Base-by-base conservation (phyloP, 495 filamentous ascomycete genomes). In the Articulospora tetracladia region DNA sequence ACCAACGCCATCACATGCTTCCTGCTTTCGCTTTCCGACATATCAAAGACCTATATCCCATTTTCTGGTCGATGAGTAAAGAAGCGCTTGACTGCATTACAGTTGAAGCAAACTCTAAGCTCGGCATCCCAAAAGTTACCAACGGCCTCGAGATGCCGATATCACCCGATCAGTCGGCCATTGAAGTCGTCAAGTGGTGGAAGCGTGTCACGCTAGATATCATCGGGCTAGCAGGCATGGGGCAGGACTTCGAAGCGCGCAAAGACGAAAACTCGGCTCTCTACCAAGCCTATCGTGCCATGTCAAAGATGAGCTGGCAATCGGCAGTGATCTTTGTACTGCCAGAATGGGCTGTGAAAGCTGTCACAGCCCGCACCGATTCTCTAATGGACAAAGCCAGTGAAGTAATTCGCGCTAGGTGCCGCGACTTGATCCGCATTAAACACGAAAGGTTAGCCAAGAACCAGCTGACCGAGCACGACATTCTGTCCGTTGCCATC, bases 181-280 rank as follows among this genome's bases (percentile, higher is more conserved):
- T 80, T 27, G 77, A 81, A 57, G 66, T 75, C 1, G 69, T 78
- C 2, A 76, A 79, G 34, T 77, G 78, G 75, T 69, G 77, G 30
- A 79, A 77, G 59, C 68, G 77, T 25, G 72, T 74, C 28, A 79
- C 78, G 0, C 74, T 81, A 22, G 78, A 81, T 62, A 79, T 81
- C 59, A 81, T 81, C 54, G 76, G 75, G 32, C 67, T 72, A 55
- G 77, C 78, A 13, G 78, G 76, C 2, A 78, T 81, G 50, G 77
- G 77, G 2, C 72, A 69, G 27, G 73, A 78, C 3, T 72, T 80
- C 39, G 66, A 73, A 55, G 76, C 76, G 0, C 68, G 80, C 3
- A 61, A 68, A 20, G 41, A 79, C 59, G 69, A 71, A 0, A 61
- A 75, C 12, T 68, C 67, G 1, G 72, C 72, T 2, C 66, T 79